A percentile compares a stretch with the other conserved stretches of the same genome.
phyloP scores from a whole-genome alignment of 73 alveolate genomes.

The Tetrahymena elliotti region DNA sequence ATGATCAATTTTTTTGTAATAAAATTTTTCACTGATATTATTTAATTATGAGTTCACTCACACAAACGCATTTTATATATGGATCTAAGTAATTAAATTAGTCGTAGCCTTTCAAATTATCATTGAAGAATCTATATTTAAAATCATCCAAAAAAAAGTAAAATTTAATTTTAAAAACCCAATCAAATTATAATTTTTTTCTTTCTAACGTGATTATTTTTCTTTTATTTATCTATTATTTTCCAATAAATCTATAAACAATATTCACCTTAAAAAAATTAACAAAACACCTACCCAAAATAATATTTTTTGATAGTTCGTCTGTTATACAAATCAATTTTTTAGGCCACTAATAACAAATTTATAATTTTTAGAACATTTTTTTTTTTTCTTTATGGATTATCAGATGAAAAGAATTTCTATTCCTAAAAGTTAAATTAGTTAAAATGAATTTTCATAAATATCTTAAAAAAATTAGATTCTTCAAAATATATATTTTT shows the following conservation, averaged over 20 bases:
- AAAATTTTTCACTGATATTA: background rate
- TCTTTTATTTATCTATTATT: background rate
- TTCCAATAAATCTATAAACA: background rate
- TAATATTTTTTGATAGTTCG: too few relatives aligned
- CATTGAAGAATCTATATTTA: background rate
- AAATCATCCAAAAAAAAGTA: background rate
- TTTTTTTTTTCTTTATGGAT: too few relatives aligned
- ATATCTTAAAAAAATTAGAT: too few relatives aligned
- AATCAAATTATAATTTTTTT: background rate
- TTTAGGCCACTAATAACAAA: background rate
- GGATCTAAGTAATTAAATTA: background rate
- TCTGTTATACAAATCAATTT: background rate
- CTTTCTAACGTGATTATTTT: background rate
- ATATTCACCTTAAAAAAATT: background rate
- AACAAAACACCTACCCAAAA: background rate
- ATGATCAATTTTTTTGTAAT: background rate
- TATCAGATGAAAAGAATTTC: background rate
- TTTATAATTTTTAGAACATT: too few relatives aligned
- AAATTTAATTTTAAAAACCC: background rate
- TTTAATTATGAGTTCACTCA: background rate
- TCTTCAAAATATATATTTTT: too few relatives aligned
- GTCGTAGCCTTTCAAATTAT: background rate
- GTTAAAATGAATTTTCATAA: too few relatives aligned
- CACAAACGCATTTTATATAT: background rate
- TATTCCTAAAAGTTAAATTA: too few relatives aligned